phyloP scores from a whole-genome alignment of 306 rosid species.

The Begonia masoniana region DNA sequence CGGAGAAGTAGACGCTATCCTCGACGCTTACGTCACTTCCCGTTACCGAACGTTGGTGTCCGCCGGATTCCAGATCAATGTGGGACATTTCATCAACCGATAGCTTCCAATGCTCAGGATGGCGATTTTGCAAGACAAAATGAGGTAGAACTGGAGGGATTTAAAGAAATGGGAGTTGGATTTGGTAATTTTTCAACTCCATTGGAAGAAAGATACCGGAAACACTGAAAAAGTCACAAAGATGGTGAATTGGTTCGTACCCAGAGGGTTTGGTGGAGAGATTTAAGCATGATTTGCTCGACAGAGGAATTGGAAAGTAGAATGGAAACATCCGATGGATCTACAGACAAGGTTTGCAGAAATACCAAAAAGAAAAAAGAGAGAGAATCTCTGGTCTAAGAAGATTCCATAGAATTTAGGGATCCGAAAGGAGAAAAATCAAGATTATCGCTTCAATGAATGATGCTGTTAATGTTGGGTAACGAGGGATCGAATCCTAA shows the following conservation, averaged over 20 bases:
- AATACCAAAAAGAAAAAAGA: neutral
- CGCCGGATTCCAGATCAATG: conserved; percentile 62
- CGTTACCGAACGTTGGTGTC: conserved; percentile 26
- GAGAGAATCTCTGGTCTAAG: conserved; percentile 10
- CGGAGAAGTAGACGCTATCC: conserved; percentile 64
- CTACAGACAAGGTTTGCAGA: conserved; percentile 14
- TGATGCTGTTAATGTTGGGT: no score
- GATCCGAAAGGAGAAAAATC: no score
- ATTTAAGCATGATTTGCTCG: conserved; percentile 20
- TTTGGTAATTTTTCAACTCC: conserved; percentile 51
- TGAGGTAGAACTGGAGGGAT: conserved; percentile 8
- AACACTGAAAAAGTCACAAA: conserved; percentile 1
- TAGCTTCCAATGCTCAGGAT: conserved; percentile 30
- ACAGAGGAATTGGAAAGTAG: conserved; percentile 17
- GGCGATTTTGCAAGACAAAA: neutral
- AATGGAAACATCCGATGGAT: conserved; percentile 46
- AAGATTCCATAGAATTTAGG: conserved; percentile 3
- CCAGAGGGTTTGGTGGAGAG: conserved; percentile 6
- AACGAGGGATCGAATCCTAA: no score
- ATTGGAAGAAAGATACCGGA: conserved; percentile 10
- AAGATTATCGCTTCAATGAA: no score
- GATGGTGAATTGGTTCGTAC: conserved; percentile 12
- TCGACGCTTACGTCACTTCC: conserved; percentile 51
- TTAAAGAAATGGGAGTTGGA: conserved; percentile 34
- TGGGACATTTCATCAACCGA: conserved; percentile 34